Conservation (phyloP, 805 yeast species). For the Monosporozyma servazzii region DNA sequence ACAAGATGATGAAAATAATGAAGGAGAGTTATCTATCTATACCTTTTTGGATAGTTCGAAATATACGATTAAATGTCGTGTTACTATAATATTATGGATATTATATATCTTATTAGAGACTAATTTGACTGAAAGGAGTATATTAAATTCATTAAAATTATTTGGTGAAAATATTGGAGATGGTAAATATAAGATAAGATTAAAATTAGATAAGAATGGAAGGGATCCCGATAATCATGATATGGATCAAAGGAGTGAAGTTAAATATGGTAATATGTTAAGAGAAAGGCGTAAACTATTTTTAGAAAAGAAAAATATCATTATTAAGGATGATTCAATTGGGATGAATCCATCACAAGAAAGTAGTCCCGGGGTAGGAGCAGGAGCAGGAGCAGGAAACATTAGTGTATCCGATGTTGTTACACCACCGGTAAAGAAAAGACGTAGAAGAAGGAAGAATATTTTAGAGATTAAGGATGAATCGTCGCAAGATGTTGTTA, state of each 20-base stretch:
- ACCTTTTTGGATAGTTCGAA: conserved; percentile 61
- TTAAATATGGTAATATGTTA: conserved; percentile 23
- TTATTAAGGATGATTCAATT: background rate
- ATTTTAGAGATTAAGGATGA: background rate
- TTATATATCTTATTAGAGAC: conserved; percentile 76
- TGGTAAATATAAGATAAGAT: conserved; percentile 3
- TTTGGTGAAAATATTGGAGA: conserved; percentile 9
- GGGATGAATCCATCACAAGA: background rate
- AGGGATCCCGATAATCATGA: conserved; percentile 14
- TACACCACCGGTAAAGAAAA: background rate
- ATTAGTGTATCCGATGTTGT: background rate
- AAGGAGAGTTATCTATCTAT: conserved; percentile 43
- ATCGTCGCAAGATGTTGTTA: background rate
- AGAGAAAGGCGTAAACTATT: conserved; percentile 20
- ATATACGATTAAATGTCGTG: conserved; percentile 57
- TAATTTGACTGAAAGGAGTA: conserved; percentile 41
- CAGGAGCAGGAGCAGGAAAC: too few species aligned
- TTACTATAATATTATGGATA: conserved; percentile 72
- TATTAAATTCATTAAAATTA: conserved; percentile 24
- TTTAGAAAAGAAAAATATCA: conserved; percentile 8
- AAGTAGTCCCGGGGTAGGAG: background rate
- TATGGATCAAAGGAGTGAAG: conserved; percentile 23
- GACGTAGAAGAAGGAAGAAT: background rate
- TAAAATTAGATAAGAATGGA: conserved; percentile 7
- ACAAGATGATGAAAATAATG: background rate